Evolutionary conservation across 2,329 filamentous ascomycete genomes (phyloP).

Genomic region (Colletotrichum echinochloae): DNA sequence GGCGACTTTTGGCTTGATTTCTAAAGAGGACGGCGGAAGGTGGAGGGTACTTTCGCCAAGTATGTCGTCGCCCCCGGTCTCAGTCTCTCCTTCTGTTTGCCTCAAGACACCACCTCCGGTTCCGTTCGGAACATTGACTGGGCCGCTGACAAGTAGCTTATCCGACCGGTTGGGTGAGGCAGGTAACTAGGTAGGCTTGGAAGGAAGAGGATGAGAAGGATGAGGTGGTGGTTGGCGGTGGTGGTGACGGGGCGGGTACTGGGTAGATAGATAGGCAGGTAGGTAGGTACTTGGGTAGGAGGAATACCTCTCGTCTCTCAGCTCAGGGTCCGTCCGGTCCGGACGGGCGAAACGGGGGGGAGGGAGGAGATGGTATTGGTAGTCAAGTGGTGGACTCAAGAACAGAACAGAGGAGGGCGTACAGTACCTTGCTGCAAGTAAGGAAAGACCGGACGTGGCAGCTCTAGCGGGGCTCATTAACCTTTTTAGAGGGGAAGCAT

Average conservation of each 20-base stretch:
- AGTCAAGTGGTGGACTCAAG: not conserved
- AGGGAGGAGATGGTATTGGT: conserved; percentile 14
- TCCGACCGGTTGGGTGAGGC: conserved; percentile 2
- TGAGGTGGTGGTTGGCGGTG: not conserved
- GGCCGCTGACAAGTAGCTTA: conserved; percentile 8
- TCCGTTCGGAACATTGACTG: conserved; percentile 25
- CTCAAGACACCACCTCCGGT: conserved; percentile 10
- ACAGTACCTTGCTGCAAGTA: conserved; percentile 17
- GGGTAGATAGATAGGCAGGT: too few relatives aligned
- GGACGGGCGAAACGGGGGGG: not conserved
- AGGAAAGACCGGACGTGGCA: conserved; percentile 40
- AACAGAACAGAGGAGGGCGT: not conserved
- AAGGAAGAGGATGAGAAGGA: not conserved
- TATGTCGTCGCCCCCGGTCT: conserved; percentile 9
- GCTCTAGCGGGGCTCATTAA: conserved; percentile 40
- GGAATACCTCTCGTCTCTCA: not conserved
- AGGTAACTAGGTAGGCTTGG: not conserved
- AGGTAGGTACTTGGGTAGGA: not conserved
- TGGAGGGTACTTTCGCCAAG: conserved; percentile 30
- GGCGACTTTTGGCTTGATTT: conserved; percentile 35
- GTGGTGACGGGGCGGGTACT: not conserved
- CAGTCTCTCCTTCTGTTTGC: not conserved
- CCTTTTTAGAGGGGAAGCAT: conserved; percentile 37
- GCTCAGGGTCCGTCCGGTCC: conserved; percentile 2
- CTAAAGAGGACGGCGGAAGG: conserved; percentile 33